Evolutionary conservation across 306 rosid species (phyloP).

Genomic region (Sindora glabra): DNA sequence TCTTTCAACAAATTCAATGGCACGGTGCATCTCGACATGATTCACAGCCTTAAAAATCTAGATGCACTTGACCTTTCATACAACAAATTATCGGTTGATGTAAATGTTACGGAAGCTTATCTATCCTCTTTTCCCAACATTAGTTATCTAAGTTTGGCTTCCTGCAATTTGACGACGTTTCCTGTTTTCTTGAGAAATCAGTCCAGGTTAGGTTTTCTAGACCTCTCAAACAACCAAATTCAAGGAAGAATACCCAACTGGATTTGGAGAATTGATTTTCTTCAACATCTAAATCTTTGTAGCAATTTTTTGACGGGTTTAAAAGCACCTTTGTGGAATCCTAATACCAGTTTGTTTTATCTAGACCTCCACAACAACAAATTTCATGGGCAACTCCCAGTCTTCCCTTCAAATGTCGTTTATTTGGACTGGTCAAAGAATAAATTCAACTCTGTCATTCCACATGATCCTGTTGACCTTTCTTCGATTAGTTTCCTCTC

Average conservation of each 20-base stretch:
- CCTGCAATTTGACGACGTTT: constrained; percentile 22
- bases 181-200: constrained; percentile 33
- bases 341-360: not conserved
- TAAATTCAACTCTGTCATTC: constrained; percentile 15
- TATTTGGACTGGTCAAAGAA: constrained; percentile 32
- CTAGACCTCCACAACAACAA: constrained; percentile 44
- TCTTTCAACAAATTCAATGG: constrained; percentile 45
- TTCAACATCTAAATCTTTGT: constrained; percentile 32
- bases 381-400: constrained; percentile 22
- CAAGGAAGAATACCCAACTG: constrained; percentile 38
- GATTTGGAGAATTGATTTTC: constrained; percentile 34
- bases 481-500: not conserved
- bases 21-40: not conserved
- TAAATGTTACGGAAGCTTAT: not conserved
- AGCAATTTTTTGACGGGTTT: constrained; percentile 21
- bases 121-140: constrained; percentile 6
- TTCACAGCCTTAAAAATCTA: constrained; percentile 15
- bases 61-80: constrained; percentile 31
- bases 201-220: not conserved
- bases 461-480: not conserved
- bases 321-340: constrained; percentile 4
- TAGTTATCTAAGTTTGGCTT: constrained; percentile 13
- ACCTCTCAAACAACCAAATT: constrained; percentile 39
- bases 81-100: constrained; percentile 24
- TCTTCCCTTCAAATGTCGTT: not conserved